Base-by-base conservation (phyloP, 495 filamentous ascomycete species). In the Lasiosphaeria miniovina region DNA sequence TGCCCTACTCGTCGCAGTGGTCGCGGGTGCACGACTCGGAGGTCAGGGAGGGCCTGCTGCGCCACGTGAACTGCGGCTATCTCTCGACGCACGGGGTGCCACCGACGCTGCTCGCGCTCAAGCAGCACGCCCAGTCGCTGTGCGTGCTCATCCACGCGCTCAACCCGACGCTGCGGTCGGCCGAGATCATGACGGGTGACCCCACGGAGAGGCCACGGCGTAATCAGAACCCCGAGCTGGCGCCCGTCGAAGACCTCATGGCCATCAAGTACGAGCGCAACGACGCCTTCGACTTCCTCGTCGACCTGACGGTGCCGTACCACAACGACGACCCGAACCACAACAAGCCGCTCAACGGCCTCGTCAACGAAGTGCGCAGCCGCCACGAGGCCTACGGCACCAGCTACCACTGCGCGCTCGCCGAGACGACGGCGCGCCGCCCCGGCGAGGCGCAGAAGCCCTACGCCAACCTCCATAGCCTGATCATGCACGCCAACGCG, bases 61-160 rank as follows among this genome's bases (percentile, higher is more conserved):
- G 64, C 31, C 71, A 77, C 51, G 62, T 80, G 50, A 82, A 81
- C 68, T 84, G 81, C 66, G 64, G 71, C 59, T 84, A 80, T 55
- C 68, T 83, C 8, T 82, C 81, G 1, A 81, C 76, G 0, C 64
- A 65, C 8, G 74, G 73, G 14, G 55, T 68, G 7, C 61, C 79
- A 9, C 82, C 81, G 5, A 82, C 80, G 14, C 66, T 84, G 35
- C 67, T 78, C 1, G 74, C 77, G 9, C 68, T 84, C 17, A 84
- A 84, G 65, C 79, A 82, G 63, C 81, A 84, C 56, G 80, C 77
- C 9, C 82, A 84, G 52, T 75, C 78, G 7, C 71, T 84, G 14
- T 71, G 72, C 52, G 66, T 75, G 6, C 70, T 84, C 15, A 83
- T 84, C 62, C 76, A 73, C 11, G 57, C 69, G 12, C 59, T 83